Percentiles rank a stretch among this genome's conserved stretches.
These are phyloP conservation scores for Xylariomycetidae sp. DNA, from an alignment of 2,329 filamentous ascomycete species.

Conservation along the genomic window DNA sequence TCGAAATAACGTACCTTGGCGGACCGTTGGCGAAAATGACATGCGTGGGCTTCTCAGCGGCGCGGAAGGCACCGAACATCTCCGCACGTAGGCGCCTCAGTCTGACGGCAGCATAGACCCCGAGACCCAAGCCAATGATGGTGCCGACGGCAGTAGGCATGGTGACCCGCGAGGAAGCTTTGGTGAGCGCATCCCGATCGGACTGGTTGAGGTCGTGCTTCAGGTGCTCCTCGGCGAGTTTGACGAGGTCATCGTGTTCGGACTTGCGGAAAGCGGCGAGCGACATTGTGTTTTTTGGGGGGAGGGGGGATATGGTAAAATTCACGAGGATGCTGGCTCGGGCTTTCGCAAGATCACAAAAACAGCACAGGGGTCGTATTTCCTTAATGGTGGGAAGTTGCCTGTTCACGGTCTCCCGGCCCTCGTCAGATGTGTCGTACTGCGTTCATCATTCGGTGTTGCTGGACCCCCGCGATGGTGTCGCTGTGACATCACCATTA, in stretches of 20 bases:
- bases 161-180: slow-evolving; percentile 49
- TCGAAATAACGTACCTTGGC: slow-evolving; percentile 37
- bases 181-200: slow-evolving; percentile 52
- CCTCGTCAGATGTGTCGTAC: too few relatives aligned
- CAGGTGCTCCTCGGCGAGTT: slow-evolving; percentile 52
- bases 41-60: slow-evolving; percentile 54
- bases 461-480: too few relatives aligned
- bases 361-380: too few relatives aligned
- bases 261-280: slow-evolving; percentile 30
- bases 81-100: slow-evolving; percentile 47
- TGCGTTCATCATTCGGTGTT: too few relatives aligned
- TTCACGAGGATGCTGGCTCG: too few relatives aligned
- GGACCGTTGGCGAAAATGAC: slow-evolving; percentile 57
- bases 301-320: too few relatives aligned
- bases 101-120: slow-evolving; percentile 50
- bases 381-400: too few relatives aligned
- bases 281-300: slow-evolving; percentile 17
- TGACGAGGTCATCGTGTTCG: slow-evolving; percentile 41
- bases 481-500: too few relatives aligned
- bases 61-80: slow-evolving; percentile 57
- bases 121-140: slow-evolving; percentile 52
- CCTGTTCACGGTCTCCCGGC: too few relatives aligned
- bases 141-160: slow-evolving; percentile 53
- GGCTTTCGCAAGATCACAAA: too few relatives aligned
- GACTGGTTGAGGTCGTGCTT: slow-evolving; percentile 46